These are phyloP conservation scores for Wickerhamiella vanderwaltii DNA, from an alignment of 805 yeast genomes.

Conservation along the genomic window DNA sequence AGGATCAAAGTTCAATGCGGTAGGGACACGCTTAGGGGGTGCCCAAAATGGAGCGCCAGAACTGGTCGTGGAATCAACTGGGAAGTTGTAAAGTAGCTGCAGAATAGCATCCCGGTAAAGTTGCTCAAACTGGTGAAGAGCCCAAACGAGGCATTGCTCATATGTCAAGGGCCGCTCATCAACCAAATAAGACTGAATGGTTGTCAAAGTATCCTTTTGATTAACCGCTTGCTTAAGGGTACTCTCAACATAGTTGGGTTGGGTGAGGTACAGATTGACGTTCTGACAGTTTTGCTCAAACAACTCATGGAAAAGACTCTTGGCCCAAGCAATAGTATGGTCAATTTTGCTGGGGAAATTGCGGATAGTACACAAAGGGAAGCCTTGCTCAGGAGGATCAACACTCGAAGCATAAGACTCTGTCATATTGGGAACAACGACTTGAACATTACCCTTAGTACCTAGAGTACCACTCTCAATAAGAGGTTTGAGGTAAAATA, in stretches of 20 bases:
- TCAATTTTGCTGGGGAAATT: conserved; percentile 97
- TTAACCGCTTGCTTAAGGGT: conserved; percentile 87
- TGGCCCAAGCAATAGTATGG: conserved; percentile 99
- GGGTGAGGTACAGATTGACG: conserved; percentile 79
- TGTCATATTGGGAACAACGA: conserved; percentile 81
- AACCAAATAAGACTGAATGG: conserved; percentile 57
- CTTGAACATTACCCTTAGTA: conserved; percentile 97
- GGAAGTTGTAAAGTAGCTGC: conserved; percentile 89
- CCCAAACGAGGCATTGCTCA: conserved; percentile 94
- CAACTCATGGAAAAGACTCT: conserved; percentile 82
- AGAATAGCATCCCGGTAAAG: conserved; percentile 76
- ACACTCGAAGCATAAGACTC: conserved; percentile 93
- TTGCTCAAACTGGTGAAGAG: conserved; percentile 74
- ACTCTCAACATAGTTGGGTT: conserved; percentile 85
- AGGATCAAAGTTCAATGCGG: conserved; percentile 66
- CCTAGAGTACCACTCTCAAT: conserved; percentile 97
- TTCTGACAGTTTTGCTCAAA: conserved; percentile 87
- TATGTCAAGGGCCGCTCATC: conserved; percentile 75
- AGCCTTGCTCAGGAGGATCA: conserved; percentile 97
- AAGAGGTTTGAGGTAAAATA: conserved; percentile 78
- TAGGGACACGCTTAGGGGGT: conserved; percentile 94
- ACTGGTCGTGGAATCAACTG: conserved; percentile 82
- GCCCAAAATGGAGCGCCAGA: conserved; percentile 94
- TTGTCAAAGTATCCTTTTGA: conserved; percentile 72
- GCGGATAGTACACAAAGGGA: conserved; percentile 93